A percentile compares a stretch with the other conserved stretches of the same genome.
These are phyloP conservation scores for Melaleuca alternifolia DNA, from an alignment of 345 rosid genomes.

Conservation along the genomic window DNA sequence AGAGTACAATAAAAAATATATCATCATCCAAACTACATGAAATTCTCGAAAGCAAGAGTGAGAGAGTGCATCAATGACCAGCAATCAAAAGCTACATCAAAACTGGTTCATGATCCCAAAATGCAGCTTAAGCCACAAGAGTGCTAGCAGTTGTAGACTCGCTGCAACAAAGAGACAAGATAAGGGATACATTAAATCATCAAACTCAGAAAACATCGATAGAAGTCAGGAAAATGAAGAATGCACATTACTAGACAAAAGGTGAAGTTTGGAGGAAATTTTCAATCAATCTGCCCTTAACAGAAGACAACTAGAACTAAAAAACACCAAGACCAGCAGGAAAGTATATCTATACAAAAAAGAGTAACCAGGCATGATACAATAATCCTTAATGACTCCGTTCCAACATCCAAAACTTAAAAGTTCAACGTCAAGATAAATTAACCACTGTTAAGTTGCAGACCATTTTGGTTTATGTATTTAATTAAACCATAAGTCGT, in stretches of 20 bases:
- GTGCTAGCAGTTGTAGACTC: constrained; percentile 14
- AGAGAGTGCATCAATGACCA: background rate
- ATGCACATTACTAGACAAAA: background rate
- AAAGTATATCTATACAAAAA: background rate
- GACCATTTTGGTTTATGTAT: background rate
- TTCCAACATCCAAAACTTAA: background rate
- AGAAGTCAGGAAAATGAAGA: background rate
- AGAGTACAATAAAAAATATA: background rate
- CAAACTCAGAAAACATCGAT: background rate
- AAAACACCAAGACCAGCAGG: background rate
- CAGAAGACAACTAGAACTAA: background rate
- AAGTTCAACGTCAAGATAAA: background rate
- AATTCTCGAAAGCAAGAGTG: background rate
- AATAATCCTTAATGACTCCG: background rate
- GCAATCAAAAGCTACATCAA: background rate
- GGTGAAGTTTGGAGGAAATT: background rate
- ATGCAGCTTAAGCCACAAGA: constrained; percentile 3
- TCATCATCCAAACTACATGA: background rate
- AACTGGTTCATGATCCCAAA: background rate
- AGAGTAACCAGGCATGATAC: background rate
- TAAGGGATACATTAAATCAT: background rate
- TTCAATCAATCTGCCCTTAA: background rate
- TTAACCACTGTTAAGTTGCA: background rate
- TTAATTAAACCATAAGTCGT: background rate
- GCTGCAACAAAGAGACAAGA: background rate